These are phyloP conservation scores for Suhomyces chickasaworum DNA, from an alignment of 1,139 yeast species.

Conservation along the genomic window DNA sequence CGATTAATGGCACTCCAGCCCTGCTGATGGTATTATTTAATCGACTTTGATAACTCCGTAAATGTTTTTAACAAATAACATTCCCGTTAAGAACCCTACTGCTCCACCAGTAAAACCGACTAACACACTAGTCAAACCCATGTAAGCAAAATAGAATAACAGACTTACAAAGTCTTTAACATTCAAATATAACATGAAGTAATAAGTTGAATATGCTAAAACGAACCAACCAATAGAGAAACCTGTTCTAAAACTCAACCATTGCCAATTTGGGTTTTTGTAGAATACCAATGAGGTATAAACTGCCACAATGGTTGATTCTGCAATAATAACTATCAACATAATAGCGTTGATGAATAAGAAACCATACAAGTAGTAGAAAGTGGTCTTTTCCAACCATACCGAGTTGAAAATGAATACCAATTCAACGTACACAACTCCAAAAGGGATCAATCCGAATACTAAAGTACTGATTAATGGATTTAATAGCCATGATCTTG, in stretches of 20 bases:
- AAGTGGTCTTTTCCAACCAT: constrained; percentile 80
- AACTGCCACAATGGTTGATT: constrained; percentile 72
- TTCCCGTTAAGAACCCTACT: constrained; percentile 67
- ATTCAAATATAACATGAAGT: constrained; percentile 56
- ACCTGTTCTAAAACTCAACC: constrained; percentile 78
- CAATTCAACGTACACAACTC: constrained; percentile 78
- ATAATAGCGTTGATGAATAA: constrained; percentile 62
- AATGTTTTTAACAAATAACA: constrained; percentile 57
- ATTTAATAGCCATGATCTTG: constrained; percentile 22
- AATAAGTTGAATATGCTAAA: constrained; percentile 67
- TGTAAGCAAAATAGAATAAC: constrained; percentile 70
- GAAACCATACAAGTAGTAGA: constrained; percentile 80
- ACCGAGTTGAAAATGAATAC: constrained; percentile 72
- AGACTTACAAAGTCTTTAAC: constrained; percentile 70
- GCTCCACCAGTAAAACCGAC: constrained; percentile 78
- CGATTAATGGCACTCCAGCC: background rate
- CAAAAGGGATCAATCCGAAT: constrained; percentile 76
- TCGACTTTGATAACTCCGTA: constrained; percentile 63
- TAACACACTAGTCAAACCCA: constrained; percentile 62
- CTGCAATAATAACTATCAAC: constrained; percentile 63
- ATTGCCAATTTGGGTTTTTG: constrained; percentile 77
- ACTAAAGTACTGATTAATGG: constrained; percentile 32
- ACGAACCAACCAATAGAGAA: constrained; percentile 74
- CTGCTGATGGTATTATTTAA: constrained; percentile 22
- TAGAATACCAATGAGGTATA: constrained; percentile 60